Conservation (phyloP, 192 early-diverging fungal genomes). For the Backusella tuberculispora region DNA sequence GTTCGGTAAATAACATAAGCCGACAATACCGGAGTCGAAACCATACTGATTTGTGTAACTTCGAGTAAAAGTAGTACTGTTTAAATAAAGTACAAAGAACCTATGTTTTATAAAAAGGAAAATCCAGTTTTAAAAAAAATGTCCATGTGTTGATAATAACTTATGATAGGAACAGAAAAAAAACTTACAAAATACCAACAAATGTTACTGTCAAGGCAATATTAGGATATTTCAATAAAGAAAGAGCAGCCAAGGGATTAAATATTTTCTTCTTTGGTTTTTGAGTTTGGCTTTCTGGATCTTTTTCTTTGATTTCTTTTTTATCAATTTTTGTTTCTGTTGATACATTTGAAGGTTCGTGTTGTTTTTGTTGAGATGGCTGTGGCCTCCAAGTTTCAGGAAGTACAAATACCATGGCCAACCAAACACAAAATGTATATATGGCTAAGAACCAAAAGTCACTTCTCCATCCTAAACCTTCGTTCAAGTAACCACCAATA, state of each 20-base stretch:
- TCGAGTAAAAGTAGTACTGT: slow-evolving; percentile 40
- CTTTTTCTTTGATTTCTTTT: slow-evolving; percentile 4
- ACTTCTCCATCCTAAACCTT: slow-evolving; percentile 44
- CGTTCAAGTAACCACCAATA: slow-evolving; percentile 42
- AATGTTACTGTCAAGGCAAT: slow-evolving; percentile 32
- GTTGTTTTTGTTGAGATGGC: background rate
- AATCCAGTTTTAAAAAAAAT: too few relatives aligned
- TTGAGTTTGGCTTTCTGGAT: background rate
- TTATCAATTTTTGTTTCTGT: background rate
- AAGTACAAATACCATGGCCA: slow-evolving; percentile 35
- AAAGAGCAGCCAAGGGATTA: slow-evolving; percentile 37
- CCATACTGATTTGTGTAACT: slow-evolving; percentile 39
- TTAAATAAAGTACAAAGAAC: slow-evolving; percentile 37
- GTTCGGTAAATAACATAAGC: slow-evolving; percentile 39
- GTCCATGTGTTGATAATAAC: background rate
- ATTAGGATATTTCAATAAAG: slow-evolving; percentile 27
- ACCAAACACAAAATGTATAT: slow-evolving; percentile 20
- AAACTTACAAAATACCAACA: slow-evolving; percentile 36
- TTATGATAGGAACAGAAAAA: background rate
- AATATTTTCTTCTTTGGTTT: slow-evolving; percentile 1
- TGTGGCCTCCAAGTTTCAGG: slow-evolving; percentile 41
- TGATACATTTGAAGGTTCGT: slow-evolving; percentile 24
- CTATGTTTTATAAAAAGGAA: background rate
- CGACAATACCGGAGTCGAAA: slow-evolving; percentile 32
- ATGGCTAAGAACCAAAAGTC: slow-evolving; percentile 41